A percentile compares a stretch with the other conserved stretches of the same genome.
These are phyloP conservation scores for Candida insectalens DNA, from an alignment of 805 yeast genomes.

Conservation along the genomic window DNA sequence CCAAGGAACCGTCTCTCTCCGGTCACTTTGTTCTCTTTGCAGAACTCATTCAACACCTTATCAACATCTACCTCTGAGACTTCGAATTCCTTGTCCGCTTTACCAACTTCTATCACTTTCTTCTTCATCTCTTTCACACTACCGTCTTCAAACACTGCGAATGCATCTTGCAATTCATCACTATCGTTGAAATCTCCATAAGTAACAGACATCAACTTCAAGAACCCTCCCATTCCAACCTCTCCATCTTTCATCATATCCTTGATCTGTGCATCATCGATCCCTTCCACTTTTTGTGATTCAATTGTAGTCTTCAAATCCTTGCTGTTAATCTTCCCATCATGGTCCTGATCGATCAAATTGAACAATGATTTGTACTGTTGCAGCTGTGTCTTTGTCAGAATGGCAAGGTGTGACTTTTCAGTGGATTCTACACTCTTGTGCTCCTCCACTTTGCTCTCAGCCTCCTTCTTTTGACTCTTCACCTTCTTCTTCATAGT, in stretches of 20 bases:
- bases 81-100: constrained; percentile 14
- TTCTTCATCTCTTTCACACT: constrained; percentile 23
- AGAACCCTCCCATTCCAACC: constrained; percentile 56
- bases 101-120: constrained; percentile 37
- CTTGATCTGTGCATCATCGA: constrained; percentile 30
- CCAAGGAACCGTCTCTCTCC: constrained; percentile 55
- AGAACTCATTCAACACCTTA: constrained; percentile 43
- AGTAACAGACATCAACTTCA: constrained; percentile 50
- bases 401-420: too few relatives aligned
- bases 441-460: too few relatives aligned
- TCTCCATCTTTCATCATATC: constrained; percentile 34
- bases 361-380: constrained; percentile 69
- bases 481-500: too few relatives aligned
- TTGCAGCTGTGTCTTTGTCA: constrained; percentile 54
- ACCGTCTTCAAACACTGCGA: constrained; percentile 35
- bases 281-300: constrained; percentile 37
- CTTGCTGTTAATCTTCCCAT: constrained; percentile 45
- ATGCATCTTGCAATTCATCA: constrained; percentile 47
- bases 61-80: constrained; percentile 34
- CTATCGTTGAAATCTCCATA: constrained; percentile 40
- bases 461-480: too few relatives aligned
- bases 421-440: too few relatives aligned
- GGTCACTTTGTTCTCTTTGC: constrained; percentile 40
- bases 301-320: constrained; percentile 49
- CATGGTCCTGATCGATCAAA: constrained; percentile 73